Percentiles rank a stretch among this genome's conserved stretches.
These are phyloP conservation scores for Camillea tinctor DNA, from an alignment of 2,329 filamentous ascomycete genomes.

Conservation along the genomic window DNA sequence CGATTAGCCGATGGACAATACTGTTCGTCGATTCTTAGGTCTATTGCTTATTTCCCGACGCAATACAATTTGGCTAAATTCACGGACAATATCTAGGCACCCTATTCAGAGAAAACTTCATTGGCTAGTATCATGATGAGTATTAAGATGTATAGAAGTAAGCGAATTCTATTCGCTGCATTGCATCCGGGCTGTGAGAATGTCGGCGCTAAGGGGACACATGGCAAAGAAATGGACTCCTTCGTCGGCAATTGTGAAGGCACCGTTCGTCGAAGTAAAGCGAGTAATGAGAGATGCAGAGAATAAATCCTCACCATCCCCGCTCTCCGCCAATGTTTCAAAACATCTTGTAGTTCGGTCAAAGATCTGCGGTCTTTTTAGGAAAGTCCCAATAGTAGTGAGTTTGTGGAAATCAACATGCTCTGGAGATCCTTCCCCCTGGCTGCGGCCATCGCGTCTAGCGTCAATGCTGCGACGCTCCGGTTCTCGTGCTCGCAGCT, in stretches of 20 bases:
- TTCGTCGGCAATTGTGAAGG: constrained; percentile 20
- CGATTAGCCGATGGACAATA: background rate
- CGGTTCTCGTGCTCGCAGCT: constrained; percentile 33
- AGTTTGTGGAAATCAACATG: constrained; percentile 17
- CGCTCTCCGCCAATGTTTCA: background rate
- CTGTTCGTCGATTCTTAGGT: background rate
- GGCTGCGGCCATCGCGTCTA: constrained; percentile 21
- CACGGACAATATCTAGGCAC: constrained; percentile 8
- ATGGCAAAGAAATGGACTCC: constrained; percentile 11
- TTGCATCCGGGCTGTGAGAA: constrained; percentile 7
- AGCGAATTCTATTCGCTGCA: constrained; percentile 9
- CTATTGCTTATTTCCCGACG: constrained; percentile 13
- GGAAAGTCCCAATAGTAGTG: background rate
- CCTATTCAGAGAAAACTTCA: constrained; percentile 10
- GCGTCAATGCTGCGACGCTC: constrained; percentile 27
- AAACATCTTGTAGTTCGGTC: background rate
- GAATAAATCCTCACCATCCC: background rate
- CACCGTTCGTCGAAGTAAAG: background rate
- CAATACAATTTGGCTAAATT: constrained; percentile 25
- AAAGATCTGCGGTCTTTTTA: background rate
- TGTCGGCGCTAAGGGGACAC: constrained; percentile 10
- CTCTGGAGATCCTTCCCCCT: constrained; percentile 24
- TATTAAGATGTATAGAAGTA: background rate
- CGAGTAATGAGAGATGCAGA: too few relatives aligned
- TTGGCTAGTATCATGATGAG: constrained; percentile 14